Evolutionary conservation across 371 early-diverging fungal species (phyloP), one percentile per base, ranked within the genome.

Genomic region (Cokeromyces recurvatus): DNA sequence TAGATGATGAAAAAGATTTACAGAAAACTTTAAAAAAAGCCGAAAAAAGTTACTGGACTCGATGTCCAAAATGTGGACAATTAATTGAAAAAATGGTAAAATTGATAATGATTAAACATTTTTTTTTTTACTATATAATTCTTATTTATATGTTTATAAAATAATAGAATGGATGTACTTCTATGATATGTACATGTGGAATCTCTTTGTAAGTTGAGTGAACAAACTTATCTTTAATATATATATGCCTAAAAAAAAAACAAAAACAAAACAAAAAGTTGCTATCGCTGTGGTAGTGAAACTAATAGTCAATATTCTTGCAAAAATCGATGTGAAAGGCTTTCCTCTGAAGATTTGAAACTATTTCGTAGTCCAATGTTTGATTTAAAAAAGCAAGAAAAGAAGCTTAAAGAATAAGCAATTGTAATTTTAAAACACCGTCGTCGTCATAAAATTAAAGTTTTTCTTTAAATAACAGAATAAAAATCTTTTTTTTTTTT

Each of bases 201-300:
- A 32, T 37, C 19, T 23, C 15, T 11, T 58, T 58, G 58, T 58
- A 43, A 58, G 48, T 48, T n/a, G 9, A 25, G 29, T 29, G n/a
- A n/a, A n/a, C n/a, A n/a, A 24, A 19, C 12, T 23, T 41, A 11
- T 11, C n/a, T 48, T 32, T 17, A 19, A 43, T 19, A 32, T 43
- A 21, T 19, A 3, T 4, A 12, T 31, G 12, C 7, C 16, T 29
- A 29, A 8, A n/a, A n/a, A n/a, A n/a, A n/a, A n/a, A n/a, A n/a
- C n/a, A n/a, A n/a, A n/a, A n/a, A n/a, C 29, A 8, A 8, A 8
- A 8, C 11, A 11, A 29, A 29, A 29, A 57, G 58, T 14, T 57
- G 58, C 11, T 57, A 57, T 44, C 58, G 58, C 23, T 57, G 58
- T 31, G 58, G 58, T 2, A 48, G 53, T 3, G n/a, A 14, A 3